Evolutionary conservation across 129 eudicot species (phyloP), one percentile per base, ranked within the genome.

Genomic region (Helianthus tuberosus): DNA sequence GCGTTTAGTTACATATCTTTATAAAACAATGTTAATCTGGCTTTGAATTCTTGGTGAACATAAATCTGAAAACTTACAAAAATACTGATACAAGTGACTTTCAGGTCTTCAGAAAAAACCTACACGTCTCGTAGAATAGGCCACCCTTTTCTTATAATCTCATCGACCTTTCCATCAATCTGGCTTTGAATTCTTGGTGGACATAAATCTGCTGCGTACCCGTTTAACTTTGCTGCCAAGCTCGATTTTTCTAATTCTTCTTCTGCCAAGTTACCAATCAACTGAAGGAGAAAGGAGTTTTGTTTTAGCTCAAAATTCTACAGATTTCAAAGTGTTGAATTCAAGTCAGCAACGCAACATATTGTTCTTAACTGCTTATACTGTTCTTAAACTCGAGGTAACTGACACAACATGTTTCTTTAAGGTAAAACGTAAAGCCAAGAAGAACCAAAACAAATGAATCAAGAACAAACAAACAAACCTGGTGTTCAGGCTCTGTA

Each of bases 401-500:
- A 14, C 43, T 27, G 46, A 52, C 58, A 59, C 25, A 8, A 58
- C 44, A 23, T 43, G 15, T 16, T 72, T 58, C 10, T 72, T 57
- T 39, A 44, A 32, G 52, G 17, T 52, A 54, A 53, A 54, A 16
- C 6, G 55, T 58, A 72, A 44, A 72, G 29, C 20, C 59, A 52
- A 0, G 64, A 0, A 9, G 9, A 41, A 57, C 13, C 8, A 5
- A 16, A 43, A 11, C 50, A 5, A 49, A 4, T 49, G 8, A 58
- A 68, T 47, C 46, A 41, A 51, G 14, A 55, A 48, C 71, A 15
- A 71, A n/a, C n/a, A n/a, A n/a, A 46, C 72, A 46, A 71, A 91
- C 98, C 96, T 94, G 98, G 84, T 94, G 98, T 63, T 94, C 98
- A 62, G 93, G 84, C 74, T 94, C 96, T 49, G 98, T 97, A 58